A percentile compares a stretch with the other conserved stretches of the same genome.
Conservation (phyloP, 306 rosid species). For the Vicia faba region DNA sequence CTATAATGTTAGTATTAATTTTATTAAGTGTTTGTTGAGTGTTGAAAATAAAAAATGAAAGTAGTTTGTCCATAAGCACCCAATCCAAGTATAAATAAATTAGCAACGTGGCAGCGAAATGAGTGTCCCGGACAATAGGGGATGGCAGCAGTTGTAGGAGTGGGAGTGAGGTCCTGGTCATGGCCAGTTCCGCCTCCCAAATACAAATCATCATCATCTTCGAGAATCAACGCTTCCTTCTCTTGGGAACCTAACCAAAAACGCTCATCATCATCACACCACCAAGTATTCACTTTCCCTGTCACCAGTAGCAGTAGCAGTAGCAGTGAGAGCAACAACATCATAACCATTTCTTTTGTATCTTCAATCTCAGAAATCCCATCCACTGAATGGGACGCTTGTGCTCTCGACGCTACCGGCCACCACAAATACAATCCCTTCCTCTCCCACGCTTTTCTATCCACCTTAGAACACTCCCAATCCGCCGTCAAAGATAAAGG, state of each 20-base stretch:
- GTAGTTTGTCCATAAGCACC: neutral
- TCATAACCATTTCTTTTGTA: slow-evolving; percentile 55
- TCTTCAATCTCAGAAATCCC: slow-evolving; percentile 80
- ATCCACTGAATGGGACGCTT: slow-evolving; percentile 80
- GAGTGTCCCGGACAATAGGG: neutral
- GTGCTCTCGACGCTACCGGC: slow-evolving; percentile 67
- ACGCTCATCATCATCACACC: slow-evolving; percentile 6
- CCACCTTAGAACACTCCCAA: slow-evolving; percentile 67
- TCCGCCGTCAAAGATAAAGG: slow-evolving; percentile 82
- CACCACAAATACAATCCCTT: slow-evolving; percentile 74
- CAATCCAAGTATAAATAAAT: neutral
- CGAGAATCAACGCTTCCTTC: neutral
- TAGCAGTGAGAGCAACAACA: no score
- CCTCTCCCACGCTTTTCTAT: slow-evolving; percentile 74
- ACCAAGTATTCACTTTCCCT: slow-evolving; percentile 52
- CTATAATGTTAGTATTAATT: no score
- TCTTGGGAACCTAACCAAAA: neutral
- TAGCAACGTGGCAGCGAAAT: neutral
- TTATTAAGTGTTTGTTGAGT: no score
- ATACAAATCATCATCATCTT: neutral
- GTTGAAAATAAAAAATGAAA: no score
- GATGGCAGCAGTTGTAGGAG: neutral
- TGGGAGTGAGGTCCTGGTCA: neutral
- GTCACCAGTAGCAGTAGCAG: no score
- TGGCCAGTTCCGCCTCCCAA: neutral